These are phyloP conservation scores for Melampsora americana DNA, from an alignment of 1,284 basidiomycete genomes.

Conservation along the genomic window DNA sequence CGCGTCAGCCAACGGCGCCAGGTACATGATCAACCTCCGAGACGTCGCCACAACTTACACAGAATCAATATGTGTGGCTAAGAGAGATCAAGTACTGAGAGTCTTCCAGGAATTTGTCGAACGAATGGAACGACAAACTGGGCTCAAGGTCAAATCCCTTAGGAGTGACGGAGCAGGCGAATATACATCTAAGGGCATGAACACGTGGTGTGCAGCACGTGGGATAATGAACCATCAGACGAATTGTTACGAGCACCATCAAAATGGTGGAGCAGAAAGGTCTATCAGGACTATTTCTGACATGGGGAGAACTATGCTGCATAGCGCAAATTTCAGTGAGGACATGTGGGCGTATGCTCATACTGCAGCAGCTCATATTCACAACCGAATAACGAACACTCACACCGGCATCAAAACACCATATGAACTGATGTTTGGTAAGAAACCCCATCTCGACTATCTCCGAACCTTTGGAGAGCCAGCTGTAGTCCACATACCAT, in stretches of 20 bases:
- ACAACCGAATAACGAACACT: constrained; percentile 20
- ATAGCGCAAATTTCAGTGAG: background rate
- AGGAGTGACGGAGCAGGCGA: background rate
- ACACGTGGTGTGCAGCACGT: no score
- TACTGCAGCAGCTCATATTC: background rate
- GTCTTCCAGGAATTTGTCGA: background rate
- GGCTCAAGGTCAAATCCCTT: background rate
- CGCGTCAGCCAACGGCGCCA: background rate
- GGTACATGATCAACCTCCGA: background rate
- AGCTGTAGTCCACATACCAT: constrained; percentile 14
- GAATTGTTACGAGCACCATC: constrained; percentile 19
- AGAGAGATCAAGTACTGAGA: background rate
- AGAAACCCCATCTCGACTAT: background rate
- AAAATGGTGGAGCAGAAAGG: constrained; percentile 21
- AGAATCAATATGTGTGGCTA: background rate
- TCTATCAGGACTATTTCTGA: constrained; percentile 8
- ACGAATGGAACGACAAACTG: background rate
- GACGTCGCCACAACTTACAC: background rate
- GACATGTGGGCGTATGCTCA: no score
- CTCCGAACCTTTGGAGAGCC: background rate
- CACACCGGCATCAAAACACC: background rate
- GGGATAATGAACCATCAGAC: no score
- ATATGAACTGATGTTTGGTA: constrained; percentile 1
- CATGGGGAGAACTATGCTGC: constrained; percentile 6
- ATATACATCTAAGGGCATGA: no score